phyloP scores from a whole-genome alignment of 2,329 filamentous ascomycete species.

The Colletotrichum gloeosporioides region DNA sequence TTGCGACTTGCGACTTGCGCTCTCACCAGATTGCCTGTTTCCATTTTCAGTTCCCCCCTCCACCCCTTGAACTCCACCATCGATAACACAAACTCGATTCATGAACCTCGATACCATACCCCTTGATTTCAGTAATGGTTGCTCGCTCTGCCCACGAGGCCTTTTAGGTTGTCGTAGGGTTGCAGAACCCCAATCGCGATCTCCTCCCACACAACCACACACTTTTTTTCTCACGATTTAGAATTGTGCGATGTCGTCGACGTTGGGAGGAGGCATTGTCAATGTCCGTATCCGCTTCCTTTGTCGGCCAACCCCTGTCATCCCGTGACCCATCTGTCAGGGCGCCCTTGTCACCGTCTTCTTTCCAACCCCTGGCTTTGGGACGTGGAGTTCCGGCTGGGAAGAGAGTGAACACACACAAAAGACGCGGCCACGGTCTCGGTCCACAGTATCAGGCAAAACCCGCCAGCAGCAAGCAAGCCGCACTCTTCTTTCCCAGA shows the following conservation, averaged over 20 bases:
- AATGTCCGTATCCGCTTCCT: background rate
- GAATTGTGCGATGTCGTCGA: background rate
- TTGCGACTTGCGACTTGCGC: background rate
- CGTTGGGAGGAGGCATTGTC: background rate
- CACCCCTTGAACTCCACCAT: background rate
- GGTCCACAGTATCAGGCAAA: background rate
- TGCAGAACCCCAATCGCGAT: slow-evolving; percentile 15
- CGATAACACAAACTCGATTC: slow-evolving; percentile 15
- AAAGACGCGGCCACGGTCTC: background rate
- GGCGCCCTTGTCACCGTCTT: background rate
- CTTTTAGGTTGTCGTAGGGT: background rate
- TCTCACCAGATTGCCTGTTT: background rate
- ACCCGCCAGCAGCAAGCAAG: background rate
- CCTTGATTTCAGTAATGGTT: background rate
- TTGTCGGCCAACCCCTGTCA: background rate
- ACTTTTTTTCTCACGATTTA: background rate
- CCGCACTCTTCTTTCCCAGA: background rate
- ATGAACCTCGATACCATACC: background rate
- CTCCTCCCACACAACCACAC: background rate
- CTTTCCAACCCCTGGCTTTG: background rate
- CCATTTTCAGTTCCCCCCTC: slow-evolving; percentile 1
- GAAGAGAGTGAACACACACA: background rate
- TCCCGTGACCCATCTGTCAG: background rate
- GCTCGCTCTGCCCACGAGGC: background rate
- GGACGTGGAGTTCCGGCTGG: background rate